A percentile compares a stretch with the other conserved stretches of the same genome.
phyloP scores from a whole-genome alignment of 192 early-diverging fungal genomes.

The Oehlia diaphana region DNA sequence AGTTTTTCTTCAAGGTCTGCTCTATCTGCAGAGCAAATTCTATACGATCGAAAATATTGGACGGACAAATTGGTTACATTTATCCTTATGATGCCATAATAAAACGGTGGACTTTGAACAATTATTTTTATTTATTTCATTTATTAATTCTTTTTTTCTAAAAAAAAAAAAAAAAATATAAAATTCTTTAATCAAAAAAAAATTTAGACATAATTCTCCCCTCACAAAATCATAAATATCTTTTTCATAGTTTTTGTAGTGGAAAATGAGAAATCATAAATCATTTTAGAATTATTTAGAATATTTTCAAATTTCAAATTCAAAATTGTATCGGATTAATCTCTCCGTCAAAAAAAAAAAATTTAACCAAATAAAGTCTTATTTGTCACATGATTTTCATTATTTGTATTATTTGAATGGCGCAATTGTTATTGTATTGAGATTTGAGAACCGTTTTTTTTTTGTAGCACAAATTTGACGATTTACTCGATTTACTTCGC shows the following conservation, averaged over 20 bases:
- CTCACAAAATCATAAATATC: no score
- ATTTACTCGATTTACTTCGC: no score
- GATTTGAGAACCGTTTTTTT: no score
- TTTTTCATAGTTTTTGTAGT: no score
- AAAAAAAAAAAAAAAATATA: not conserved
- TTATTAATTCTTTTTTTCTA: not conserved
- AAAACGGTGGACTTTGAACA: not conserved
- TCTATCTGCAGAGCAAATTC: not conserved
- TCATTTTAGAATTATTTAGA: no score
- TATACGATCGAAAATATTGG: constrained; percentile 18
- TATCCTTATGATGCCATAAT: constrained; percentile 17
- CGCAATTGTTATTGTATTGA: no score
- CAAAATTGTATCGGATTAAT: no score
- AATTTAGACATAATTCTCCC: no score
- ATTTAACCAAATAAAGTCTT: not conserved
- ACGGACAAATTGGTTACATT: constrained; percentile 22
- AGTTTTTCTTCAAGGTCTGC: not conserved
- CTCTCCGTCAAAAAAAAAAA: not conserved
- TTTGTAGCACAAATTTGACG: no score
- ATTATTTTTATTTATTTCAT: not conserved
- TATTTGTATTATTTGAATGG: not conserved
- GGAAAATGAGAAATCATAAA: no score
- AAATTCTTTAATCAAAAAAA: no score
- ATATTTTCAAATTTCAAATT: no score
- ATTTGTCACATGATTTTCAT: not conserved